phyloP scores from a whole-genome alignment of 331 rosid genomes.

The Malus hybrid region DNA sequence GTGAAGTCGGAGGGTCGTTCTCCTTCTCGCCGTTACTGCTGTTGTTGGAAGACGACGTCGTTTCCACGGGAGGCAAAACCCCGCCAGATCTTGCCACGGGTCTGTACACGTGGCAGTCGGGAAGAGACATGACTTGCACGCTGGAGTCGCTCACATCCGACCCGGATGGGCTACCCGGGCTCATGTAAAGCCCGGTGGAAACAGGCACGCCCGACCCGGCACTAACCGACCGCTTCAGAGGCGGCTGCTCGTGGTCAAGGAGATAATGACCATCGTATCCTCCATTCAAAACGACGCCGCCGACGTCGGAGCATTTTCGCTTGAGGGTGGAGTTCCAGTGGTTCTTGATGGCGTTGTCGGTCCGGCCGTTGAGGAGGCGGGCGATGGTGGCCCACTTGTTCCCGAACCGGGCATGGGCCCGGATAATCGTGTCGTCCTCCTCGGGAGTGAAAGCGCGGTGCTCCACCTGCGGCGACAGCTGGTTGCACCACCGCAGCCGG shows the following conservation, averaged over 20 bases:
- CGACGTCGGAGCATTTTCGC: slow-evolving; percentile 50
- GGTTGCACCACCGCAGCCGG: slow-evolving; percentile 92
- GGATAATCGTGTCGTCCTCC: slow-evolving; percentile 69
- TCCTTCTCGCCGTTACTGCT: neutral
- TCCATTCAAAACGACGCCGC: neutral
- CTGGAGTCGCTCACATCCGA: slow-evolving; percentile 85
- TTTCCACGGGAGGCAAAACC: slow-evolving; percentile 40
- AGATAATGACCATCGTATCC: slow-evolving; percentile 12
- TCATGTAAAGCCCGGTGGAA: slow-evolving; percentile 54
- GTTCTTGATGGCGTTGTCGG: slow-evolving; percentile 94
- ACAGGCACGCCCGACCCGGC: slow-evolving; percentile 62
- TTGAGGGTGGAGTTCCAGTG: slow-evolving; percentile 98
- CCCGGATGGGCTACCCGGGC: slow-evolving; percentile 73
- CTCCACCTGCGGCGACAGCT: slow-evolving; percentile 88
- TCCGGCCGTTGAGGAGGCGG: slow-evolving; percentile 67
- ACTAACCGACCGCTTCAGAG: slow-evolving; percentile 61
- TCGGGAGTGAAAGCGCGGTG: slow-evolving; percentile 78
- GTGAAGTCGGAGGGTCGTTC: slow-evolving; percentile 59
- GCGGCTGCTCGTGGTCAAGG: slow-evolving; percentile 21
- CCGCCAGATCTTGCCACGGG: slow-evolving; percentile 63
- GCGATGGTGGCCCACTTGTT: slow-evolving; percentile 97
- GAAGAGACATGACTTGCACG: slow-evolving; percentile 23
- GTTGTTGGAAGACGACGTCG: slow-evolving; percentile 21
- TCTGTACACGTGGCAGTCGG: slow-evolving; percentile 30
- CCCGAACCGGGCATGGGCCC: slow-evolving; percentile 88